These are phyloP conservation scores for Persicaria maculosa DNA, from an alignment of 148 eudicot species.

Conservation along the genomic window DNA sequence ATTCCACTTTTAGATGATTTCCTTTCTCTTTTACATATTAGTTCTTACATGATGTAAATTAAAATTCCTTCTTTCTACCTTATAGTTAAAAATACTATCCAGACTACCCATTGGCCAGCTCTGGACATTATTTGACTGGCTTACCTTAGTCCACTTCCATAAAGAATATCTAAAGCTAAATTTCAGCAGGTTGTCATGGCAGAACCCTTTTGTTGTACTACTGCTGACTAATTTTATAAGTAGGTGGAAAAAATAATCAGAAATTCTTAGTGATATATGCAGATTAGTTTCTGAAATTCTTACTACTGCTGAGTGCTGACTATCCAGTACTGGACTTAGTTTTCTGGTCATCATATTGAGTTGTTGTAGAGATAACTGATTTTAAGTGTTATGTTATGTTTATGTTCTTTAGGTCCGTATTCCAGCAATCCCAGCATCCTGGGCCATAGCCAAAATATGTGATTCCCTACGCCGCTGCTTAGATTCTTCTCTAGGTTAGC, in stretches of 20 bases:
- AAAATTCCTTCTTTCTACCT: too few relatives aligned
- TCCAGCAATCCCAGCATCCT: constrained; percentile 90
- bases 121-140: too few relatives aligned
- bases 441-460: constrained; percentile 96
- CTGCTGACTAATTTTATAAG: too few relatives aligned
- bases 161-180: too few relatives aligned
- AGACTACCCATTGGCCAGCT: too few relatives aligned
- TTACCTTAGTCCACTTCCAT: too few relatives aligned
- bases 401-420: constrained; percentile 65
- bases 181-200: neutral
- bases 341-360: neutral
- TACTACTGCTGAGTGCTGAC: too few relatives aligned
- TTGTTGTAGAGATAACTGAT: neutral
- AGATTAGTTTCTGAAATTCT: neutral
- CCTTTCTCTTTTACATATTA: too few relatives aligned
- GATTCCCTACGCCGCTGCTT: constrained; percentile 64
- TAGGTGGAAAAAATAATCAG: too few relatives aligned
- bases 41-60: too few relatives aligned
- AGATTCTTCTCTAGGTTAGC: constrained; percentile 43
- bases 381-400: neutral
- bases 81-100: too few relatives aligned
- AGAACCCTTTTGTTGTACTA: neutral
- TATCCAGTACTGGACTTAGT: neutral
- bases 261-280: neutral
- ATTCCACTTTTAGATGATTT: too few relatives aligned